phyloP scores from a whole-genome alignment of 164 flowering plant genomes.

The Aristolochia contorta region DNA sequence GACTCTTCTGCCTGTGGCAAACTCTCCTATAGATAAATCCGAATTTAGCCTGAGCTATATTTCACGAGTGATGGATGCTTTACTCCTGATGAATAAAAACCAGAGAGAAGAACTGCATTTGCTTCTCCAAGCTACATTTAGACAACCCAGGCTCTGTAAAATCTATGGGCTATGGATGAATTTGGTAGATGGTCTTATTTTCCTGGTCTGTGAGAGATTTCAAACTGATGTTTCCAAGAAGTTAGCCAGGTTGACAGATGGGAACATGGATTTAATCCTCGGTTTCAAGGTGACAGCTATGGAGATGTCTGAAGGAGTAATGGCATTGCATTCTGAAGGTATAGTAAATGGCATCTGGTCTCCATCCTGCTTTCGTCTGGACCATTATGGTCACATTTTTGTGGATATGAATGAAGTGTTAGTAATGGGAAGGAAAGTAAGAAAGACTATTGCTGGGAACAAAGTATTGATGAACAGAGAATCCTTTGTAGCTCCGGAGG shows the following conservation, averaged over 20 bases:
- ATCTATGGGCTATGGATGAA: conserved; percentile 70
- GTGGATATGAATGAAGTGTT: conserved; percentile 38
- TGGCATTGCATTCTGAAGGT: conserved; percentile 44
- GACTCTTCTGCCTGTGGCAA: conserved; percentile 35
- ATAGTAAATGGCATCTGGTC: conserved; percentile 47
- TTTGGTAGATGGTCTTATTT: conserved; percentile 35
- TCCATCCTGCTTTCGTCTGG: conserved; percentile 39
- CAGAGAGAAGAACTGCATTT: conserved; percentile 35
- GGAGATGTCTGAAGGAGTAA: conserved; percentile 61
- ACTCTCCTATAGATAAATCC: conserved; percentile 14
- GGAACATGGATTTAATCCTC: conserved; percentile 11
- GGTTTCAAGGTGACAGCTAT: conserved; percentile 37
- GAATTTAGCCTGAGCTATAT: conserved; percentile 34
- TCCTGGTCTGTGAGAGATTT: conserved; percentile 46
- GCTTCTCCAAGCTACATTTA: conserved; percentile 26
- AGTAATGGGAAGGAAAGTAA: conserved; percentile 33
- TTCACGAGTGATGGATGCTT: conserved; percentile 31
- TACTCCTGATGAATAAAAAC: conserved; percentile 37
- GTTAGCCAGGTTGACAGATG: conserved; percentile 11
- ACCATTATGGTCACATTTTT: conserved; percentile 39
- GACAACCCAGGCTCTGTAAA: conserved; percentile 21
- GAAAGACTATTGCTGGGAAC: conserved; percentile 13
- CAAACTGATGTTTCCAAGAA: conserved; percentile 13
- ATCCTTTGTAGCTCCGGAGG: conserved; percentile 64
- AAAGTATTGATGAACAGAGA: conserved; percentile 3